Evolutionary conservation across 768 basidiomycete genomes (phyloP).

Genomic region (Neoboletus magnificus): DNA sequence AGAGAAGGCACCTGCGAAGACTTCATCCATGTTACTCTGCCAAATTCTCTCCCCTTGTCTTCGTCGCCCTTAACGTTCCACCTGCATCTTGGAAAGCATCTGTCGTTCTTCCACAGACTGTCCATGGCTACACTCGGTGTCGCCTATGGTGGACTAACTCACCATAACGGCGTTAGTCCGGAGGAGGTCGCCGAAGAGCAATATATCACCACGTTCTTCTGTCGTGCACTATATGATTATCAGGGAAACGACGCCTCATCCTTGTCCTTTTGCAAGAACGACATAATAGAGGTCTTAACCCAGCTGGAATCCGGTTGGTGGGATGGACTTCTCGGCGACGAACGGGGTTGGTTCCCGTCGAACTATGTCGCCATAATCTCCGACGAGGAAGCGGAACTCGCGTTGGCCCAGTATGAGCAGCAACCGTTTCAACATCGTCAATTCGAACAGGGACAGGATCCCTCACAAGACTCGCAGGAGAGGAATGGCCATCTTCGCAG

Average conservation of each 20-base stretch:
- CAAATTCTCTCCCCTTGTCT: conserved; percentile 8
- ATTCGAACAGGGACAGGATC: conserved; percentile 12
- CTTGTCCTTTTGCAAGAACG: conserved; percentile 80
- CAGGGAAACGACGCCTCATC: conserved; percentile 84
- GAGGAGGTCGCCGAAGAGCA: conserved; percentile 49
- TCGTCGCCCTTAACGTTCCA: conserved; percentile 11
- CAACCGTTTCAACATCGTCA: conserved; percentile 13
- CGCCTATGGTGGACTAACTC: conserved; percentile 18
- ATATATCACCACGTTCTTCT: conserved; percentile 71
- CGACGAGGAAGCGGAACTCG: conserved; percentile 76
- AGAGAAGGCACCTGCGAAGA: conserved; percentile 10
- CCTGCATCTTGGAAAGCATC: neutral
- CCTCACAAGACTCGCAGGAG: conserved; percentile 14
- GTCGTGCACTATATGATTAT: conserved; percentile 90
- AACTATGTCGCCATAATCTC: conserved; percentile 85
- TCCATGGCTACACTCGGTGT: conserved; percentile 27
- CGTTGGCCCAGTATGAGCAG: conserved; percentile 38
- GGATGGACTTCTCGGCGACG: conserved; percentile 89
- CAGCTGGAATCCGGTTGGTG: conserved; percentile 96
- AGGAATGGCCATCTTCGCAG: conserved; percentile 1
- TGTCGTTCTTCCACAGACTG: neutral
- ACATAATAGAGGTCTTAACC: conserved; percentile 91
- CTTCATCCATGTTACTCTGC: conserved; percentile 16
- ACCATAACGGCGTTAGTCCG: conserved; percentile 22
- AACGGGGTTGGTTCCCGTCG: conserved; percentile 95